Evolutionary conservation across 2,329 filamentous ascomycete genomes (phyloP).

Genomic region (Chaetomium olivaceum): DNA sequence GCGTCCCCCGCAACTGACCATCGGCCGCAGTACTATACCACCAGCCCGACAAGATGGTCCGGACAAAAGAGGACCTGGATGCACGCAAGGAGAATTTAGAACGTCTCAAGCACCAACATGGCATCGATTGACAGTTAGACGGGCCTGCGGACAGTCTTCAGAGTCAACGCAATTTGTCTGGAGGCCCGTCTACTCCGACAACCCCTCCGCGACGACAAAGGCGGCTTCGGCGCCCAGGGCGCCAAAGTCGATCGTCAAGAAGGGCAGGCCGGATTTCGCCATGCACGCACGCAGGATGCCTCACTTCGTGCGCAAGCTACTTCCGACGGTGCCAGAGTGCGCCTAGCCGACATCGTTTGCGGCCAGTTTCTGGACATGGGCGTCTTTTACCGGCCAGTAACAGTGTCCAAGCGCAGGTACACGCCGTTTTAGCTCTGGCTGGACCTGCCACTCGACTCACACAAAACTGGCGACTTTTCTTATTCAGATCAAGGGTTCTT

Average conservation of each 20-base stretch:
- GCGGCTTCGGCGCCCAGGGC: constrained; percentile 42
- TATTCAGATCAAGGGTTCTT: constrained; percentile 26
- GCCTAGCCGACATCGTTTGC: constrained; percentile 33
- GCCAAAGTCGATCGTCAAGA: constrained; percentile 47
- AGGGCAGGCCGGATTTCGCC: constrained; percentile 44
- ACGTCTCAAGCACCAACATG: constrained; percentile 95
- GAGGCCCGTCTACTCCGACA: constrained; percentile 60
- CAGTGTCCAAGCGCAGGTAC: constrained; percentile 23
- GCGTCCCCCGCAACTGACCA: constrained; percentile 14
- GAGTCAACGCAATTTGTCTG: constrained; percentile 50
- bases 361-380: constrained; percentile 15
- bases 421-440: constrained; percentile 25
- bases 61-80: constrained; percentile 90
- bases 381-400: constrained; percentile 21
- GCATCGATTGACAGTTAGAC: constrained; percentile 93
- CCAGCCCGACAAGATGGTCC: constrained; percentile 68
- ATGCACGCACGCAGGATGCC: constrained; percentile 42
- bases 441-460: constrained; percentile 28
- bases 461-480: constrained; percentile 26
- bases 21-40: constrained; percentile 57
- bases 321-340: constrained; percentile 42
- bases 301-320: constrained; percentile 41
- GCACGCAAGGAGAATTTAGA: constrained; percentile 96
- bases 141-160: constrained; percentile 61
- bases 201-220: constrained; percentile 40